Base-by-base conservation (phyloP, 176 grass and related monocot genomes). In the Eleusine coracana region DNA sequence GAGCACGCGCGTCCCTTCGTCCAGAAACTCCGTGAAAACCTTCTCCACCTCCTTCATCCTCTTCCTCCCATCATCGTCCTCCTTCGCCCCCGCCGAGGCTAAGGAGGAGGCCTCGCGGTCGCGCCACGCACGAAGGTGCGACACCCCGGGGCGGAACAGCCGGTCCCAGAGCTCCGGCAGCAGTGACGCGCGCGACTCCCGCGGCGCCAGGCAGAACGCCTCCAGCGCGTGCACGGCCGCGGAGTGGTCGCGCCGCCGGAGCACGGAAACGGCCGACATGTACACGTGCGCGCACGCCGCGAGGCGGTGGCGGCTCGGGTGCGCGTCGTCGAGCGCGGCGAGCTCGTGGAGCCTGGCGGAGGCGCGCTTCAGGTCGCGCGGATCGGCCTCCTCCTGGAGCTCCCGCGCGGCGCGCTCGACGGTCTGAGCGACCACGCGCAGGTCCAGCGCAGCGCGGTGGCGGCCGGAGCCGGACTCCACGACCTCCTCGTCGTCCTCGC, bases 161-260 rank as follows among this genome's bases (percentile, higher is more conserved):
- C 76, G 75, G 25, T 95, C 82, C 96, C 92, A 98, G 27, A 98
- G 80, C 45, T 63, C 55, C 0, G 92, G 96, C 0, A 98, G 84
- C 15, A 98, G 81, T 3, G 63, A 42, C 5, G 65, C 71, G 29
- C 89, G 87, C 2, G 85, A 86, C 72, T 95, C 81, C 3, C 62
- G 86, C 37, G 92, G 96, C 3, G 92, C 87, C n/a, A 68, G 76
- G 71, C 80, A 85, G 87, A 95, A 98, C 25, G 77, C 77, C 75
- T 88, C 86, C 38, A 98, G 85, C 21, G 82, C 64, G 85, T 95
- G 92, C 28, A 88, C 88, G 2, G 90, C 78, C 37, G 79, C 27
- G 58, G 88, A 86, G 78, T 86, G 78, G 79, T 90, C 83, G 21
- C 85, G 75, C 48, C 25, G 67, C 83, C 73, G 73, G 39, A 90